Percentiles rank a stretch among this genome's conserved stretches.
phyloP scores from a whole-genome alignment of 306 rosid genomes.

The Citrullus mucosospermus region DNA sequence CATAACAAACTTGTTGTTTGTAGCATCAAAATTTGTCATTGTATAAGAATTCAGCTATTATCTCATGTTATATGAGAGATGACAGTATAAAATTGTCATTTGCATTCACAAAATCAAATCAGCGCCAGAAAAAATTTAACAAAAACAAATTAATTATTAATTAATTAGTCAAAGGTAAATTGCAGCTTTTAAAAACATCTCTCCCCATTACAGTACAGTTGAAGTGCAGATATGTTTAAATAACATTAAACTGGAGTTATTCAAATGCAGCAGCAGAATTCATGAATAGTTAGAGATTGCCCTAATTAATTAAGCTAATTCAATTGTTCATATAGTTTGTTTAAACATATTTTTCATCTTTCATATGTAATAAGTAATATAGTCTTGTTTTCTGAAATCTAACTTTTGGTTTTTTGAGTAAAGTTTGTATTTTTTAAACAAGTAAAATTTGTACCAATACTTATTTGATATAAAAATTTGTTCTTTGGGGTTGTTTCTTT shows the following conservation, averaged over 20 bases:
- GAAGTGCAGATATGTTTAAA: not conserved
- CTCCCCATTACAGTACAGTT: not conserved
- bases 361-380: not conserved
- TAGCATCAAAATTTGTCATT: not conserved
- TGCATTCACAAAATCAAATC: not conserved
- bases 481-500: no score
- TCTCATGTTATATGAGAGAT: not conserved
- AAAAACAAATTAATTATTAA: not conserved
- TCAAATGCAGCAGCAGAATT: not conserved
- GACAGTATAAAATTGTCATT: not conserved
- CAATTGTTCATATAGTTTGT: not conserved
- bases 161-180: not conserved
- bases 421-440: no score
- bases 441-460: no score
- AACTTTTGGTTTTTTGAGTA: no score
- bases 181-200: not conserved
- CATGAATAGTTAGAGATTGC: not conserved
- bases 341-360: not conserved
- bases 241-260: not conserved
- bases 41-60: not conserved
- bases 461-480: no score
- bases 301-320: not conserved
- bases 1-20: no score
- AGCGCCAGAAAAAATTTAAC: not conserved
- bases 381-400: not conserved